Percentiles rank a stretch among this genome's conserved stretches.
Evolutionary conservation across 2,329 filamentous ascomycete genomes (phyloP).

Genomic region (Emmonsiellopsis sp.): DNA sequence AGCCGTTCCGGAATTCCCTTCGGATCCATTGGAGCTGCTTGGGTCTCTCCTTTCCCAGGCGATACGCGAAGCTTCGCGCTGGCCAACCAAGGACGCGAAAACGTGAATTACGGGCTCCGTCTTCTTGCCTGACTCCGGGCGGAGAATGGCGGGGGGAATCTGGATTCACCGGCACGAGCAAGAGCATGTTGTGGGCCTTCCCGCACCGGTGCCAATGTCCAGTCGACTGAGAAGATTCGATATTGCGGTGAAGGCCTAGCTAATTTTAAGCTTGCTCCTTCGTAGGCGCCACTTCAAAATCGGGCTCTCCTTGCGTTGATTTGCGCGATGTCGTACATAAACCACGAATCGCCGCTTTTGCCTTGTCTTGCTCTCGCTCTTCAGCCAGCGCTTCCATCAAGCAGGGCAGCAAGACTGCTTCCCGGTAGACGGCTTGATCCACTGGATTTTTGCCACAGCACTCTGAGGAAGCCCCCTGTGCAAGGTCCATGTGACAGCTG

Average conservation of each 20-base stretch:
- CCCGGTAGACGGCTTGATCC: too few relatives aligned
- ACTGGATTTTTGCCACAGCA: not conserved
- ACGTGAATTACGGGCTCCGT: not conserved
- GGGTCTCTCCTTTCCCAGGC: not conserved
- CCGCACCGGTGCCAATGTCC: not conserved
- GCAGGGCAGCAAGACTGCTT: not conserved
- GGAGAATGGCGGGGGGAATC: not conserved
- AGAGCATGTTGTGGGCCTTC: not conserved
- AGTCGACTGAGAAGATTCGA: not conserved
- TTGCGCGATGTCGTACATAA: not conserved
- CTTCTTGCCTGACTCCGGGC: not conserved
- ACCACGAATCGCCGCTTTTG: constrained; percentile 1
- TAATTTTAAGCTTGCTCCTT: not conserved
- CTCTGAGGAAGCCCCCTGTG: not conserved
- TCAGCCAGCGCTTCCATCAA: not conserved
- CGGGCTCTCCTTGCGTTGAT: not conserved
- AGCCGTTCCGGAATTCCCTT: not conserved
- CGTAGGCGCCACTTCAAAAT: not conserved
- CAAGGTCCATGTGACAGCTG: not conserved
- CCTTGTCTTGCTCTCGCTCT: not conserved
- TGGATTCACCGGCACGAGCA: not conserved
- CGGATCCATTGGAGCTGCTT: not conserved
- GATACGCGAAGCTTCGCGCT: not conserved
- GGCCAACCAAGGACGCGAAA: not conserved
- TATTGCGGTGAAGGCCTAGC: not conserved